phyloP scores from a whole-genome alignment of 2,329 filamentous ascomycete species.

The Alternaria infectoria region DNA sequence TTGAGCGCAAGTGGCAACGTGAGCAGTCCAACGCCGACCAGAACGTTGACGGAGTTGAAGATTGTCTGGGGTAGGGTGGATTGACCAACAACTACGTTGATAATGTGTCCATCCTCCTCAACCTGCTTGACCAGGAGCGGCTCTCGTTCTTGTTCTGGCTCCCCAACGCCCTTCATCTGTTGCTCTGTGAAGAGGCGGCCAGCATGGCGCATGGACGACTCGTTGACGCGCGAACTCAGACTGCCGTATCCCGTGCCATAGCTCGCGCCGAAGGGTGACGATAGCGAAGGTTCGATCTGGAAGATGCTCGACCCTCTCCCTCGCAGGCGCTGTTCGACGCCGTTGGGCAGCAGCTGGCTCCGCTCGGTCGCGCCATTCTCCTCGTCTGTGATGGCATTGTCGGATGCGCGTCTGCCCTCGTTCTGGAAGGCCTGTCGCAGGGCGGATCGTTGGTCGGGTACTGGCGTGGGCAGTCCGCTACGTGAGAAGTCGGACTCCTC shows the following conservation, averaged over 20 bases:
- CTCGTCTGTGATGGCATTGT: constrained; percentile 46
- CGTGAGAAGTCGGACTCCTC: constrained; percentile 43
- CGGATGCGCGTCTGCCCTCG: constrained; percentile 46
- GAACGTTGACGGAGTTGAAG: constrained; percentile 93
- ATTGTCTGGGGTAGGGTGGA: constrained; percentile 95
- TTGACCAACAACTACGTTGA: constrained; percentile 86
- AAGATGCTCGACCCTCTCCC: constrained; percentile 54
- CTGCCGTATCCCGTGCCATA: constrained; percentile 70
- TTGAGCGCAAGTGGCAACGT: constrained; percentile 87
- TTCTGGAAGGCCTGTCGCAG: constrained; percentile 50
- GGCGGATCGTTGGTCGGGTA: constrained; percentile 50
- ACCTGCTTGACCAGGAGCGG: constrained; percentile 88
- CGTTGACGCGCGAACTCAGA: constrained; percentile 62
- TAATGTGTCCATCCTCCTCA: constrained; percentile 80
- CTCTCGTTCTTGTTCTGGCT: constrained; percentile 59
- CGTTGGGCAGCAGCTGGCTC: constrained; percentile 34
- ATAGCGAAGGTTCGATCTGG: constrained; percentile 61
- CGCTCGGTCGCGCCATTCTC: constrained; percentile 43
- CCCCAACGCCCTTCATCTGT: constrained; percentile 51
- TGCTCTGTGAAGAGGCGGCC: constrained; percentile 58
- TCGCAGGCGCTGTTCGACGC: constrained; percentile 36
- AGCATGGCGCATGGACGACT: constrained; percentile 63
- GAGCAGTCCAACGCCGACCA: constrained; percentile 88
- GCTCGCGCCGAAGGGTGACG: constrained; percentile 73
- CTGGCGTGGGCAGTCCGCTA: constrained; percentile 34